A percentile compares a stretch with the other conserved stretches of the same genome.
Evolutionary conservation across 2,329 filamentous ascomycete genomes (phyloP).

Genomic region (Colletotrichum karsti): DNA sequence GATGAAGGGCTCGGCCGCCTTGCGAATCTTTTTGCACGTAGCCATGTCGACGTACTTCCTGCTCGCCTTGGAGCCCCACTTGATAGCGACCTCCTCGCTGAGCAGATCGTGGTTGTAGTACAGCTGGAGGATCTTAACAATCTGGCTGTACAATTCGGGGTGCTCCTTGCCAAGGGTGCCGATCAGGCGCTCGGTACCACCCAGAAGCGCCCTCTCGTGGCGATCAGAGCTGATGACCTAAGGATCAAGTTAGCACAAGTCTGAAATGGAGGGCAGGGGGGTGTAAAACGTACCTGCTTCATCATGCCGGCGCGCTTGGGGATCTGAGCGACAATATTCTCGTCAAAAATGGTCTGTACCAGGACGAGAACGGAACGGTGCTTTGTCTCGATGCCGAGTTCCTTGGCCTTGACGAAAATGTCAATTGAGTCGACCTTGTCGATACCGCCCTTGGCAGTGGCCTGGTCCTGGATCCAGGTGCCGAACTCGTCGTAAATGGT

Average conservation of each 20-base stretch:
- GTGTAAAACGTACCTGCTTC: constrained; percentile 73
- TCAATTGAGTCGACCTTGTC: constrained; percentile 86
- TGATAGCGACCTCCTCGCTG: constrained; percentile 85
- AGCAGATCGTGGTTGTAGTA: constrained; percentile 93
- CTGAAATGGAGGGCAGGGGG: not conserved
- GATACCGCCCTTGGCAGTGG: constrained; percentile 76
- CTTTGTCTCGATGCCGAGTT: constrained; percentile 93
- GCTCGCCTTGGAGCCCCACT: constrained; percentile 94
- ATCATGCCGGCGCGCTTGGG: constrained; percentile 84
- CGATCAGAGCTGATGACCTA: constrained; percentile 88
- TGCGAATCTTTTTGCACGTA: constrained; percentile 45
- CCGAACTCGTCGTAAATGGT: constrained; percentile 90
- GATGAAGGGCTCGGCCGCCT: constrained; percentile 92
- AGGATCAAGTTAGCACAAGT: constrained; percentile 37
- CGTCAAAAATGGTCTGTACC: constrained; percentile 91
- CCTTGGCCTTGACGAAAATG: constrained; percentile 96
- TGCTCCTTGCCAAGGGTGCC: constrained; percentile 76
- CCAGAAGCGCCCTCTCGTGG: constrained; percentile 94
- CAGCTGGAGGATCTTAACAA: constrained; percentile 87
- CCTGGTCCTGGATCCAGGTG: constrained; percentile 86
- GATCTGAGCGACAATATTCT: constrained; percentile 89
- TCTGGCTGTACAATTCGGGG: constrained; percentile 76
- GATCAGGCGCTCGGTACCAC: constrained; percentile 93
- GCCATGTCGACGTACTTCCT: constrained; percentile 80
- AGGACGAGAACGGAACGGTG: constrained; percentile 93